phyloP scores from a whole-genome alignment of 1,139 yeast genomes.

The Pneumocystis carinii region DNA sequence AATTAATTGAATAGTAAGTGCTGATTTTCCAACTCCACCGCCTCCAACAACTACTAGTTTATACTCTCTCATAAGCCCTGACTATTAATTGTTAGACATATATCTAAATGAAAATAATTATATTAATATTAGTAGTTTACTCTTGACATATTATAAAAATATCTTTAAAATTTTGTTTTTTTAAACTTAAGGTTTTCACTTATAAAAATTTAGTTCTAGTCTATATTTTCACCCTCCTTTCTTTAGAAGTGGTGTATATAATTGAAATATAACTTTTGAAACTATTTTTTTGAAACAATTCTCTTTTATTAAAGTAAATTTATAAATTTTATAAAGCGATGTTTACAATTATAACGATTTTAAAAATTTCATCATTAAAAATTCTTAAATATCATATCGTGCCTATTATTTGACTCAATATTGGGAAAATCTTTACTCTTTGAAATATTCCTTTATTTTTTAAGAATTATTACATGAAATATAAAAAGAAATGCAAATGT shows the following conservation, averaged over 20 bases:
- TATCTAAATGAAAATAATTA: background rate
- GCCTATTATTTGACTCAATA: no score
- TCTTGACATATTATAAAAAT: background rate
- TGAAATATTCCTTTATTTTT: no score
- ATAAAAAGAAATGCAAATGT: no score
- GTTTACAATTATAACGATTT: background rate
- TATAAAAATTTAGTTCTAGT: background rate
- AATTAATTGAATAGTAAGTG: conserved; percentile 70
- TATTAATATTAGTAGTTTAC: background rate
- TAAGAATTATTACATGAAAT: no score
- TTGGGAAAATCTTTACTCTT: no score
- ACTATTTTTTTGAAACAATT: background rate
- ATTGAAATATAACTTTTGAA: background rate
- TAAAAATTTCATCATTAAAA: background rate
- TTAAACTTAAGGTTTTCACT: background rate
- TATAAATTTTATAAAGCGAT: background rate
- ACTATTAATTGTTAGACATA: background rate
- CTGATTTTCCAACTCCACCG: conserved; percentile 95
- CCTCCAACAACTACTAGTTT: conserved; percentile 91
- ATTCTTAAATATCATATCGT: no score
- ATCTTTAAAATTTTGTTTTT: background rate
- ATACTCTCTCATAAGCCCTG: conserved; percentile 29
- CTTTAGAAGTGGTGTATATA: background rate
- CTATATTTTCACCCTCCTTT: background rate
- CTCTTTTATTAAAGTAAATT: background rate